Evolutionary conservation across 2,329 filamentous ascomycete species (phyloP), one percentile per base, ranked within the genome.

Genomic region (Truncatella angustata): DNA sequence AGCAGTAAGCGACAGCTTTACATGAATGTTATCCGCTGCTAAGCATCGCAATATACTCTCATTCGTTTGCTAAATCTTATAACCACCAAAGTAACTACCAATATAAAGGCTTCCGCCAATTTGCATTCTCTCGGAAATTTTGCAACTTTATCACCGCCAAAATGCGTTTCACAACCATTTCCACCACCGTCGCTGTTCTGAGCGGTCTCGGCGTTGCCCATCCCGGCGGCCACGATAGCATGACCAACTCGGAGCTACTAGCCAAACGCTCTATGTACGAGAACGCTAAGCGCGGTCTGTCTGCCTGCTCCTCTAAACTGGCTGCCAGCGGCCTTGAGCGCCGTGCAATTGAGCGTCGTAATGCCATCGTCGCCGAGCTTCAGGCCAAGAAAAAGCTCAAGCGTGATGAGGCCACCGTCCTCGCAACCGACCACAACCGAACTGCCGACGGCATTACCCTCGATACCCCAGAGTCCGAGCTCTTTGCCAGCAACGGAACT

Each of bases 401-500:
- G 26, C 70, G 73, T 21, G 66, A 70, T 37, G 55, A 73, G 4
- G 62, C 64, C 35, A 61, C 59, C 9, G 57, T 65, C 23, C 14
- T 28, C 16, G 42, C 42, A 20, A 45, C 23, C 12, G 23, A 26
- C 16, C 42, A 45, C 42, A 66, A 71, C 54, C 71, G 71, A 45
- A 67, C 67, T 20, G 51, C 59, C 4, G 37, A 40, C 12, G 44
- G 26, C 18, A 50, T 42, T 28, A 50, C 48, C 36, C 23, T 34
- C 28, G 16, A 50, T 37, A 50, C 16, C 36, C 32, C 35, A 40
- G 37, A 20, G 32, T 54, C 60, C 36, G 67, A 56, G 54, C 62
- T 77, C 28, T 77, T 78, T 51, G 63, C 67, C 2, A 67, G 65
- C 52, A 72, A 74, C 60, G 68, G 65, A 37, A 73, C 73, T 23